Percentiles rank a stretch among this genome's conserved stretches.
These are phyloP conservation scores for Rauvolfia tetraphylla DNA, from an alignment of 257 asterid genomes.

Conservation along the genomic window DNA sequence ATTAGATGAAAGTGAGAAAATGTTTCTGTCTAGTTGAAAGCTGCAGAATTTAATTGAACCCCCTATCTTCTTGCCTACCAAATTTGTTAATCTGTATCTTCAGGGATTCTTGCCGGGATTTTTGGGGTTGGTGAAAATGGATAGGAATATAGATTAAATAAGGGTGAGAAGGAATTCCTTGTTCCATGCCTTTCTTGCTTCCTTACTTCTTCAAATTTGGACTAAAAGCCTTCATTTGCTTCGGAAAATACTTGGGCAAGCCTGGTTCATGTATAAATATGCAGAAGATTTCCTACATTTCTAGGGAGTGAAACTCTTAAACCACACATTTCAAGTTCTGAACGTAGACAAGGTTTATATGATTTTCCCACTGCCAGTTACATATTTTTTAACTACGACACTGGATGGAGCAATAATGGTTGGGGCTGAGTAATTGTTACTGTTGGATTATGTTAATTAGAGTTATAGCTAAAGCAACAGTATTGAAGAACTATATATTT, in stretches of 20 bases:
- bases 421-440: neutral
- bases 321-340: neutral
- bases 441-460: neutral
- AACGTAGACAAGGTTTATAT: neutral
- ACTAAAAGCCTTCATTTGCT: neutral
- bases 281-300: neutral
- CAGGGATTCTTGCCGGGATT: neutral
- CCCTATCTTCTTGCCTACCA: neutral
- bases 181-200: neutral
- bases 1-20: neutral
- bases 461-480: neutral
- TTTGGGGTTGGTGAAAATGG: neutral
- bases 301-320: neutral
- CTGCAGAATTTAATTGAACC: neutral
- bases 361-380: neutral
- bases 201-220: neutral
- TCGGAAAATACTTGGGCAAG: neutral
- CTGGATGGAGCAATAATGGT: neutral
- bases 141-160: neutral
- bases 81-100: neutral
- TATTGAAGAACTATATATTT: slow-evolving; percentile 2
- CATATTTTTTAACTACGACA: neutral
- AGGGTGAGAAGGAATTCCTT: neutral
- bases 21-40: neutral
- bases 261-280: neutral